Conservation (phyloP, 257 asterid genomes). For the Salvia rosmarinus region DNA sequence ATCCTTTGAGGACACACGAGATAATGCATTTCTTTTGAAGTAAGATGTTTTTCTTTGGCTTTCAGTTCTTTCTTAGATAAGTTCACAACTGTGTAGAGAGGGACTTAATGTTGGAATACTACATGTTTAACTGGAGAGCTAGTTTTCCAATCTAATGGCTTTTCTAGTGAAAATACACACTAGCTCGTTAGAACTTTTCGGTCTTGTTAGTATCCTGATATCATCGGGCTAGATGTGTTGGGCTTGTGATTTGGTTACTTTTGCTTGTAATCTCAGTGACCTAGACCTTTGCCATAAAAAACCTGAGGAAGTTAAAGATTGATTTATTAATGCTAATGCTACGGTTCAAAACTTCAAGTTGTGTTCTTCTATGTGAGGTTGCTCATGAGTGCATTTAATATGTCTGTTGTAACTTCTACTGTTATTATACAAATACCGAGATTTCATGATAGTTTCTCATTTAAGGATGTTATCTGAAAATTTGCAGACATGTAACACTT, state of each 20-base stretch:
- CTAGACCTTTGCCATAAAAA: background rate
- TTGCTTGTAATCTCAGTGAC: slow-evolving; percentile 19
- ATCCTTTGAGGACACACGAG: slow-evolving; percentile 92
- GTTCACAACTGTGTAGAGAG: slow-evolving; percentile 25
- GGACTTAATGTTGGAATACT: slow-evolving; percentile 1
- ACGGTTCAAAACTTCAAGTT: background rate
- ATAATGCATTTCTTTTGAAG: slow-evolving; percentile 91
- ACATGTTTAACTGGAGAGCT: slow-evolving; percentile 2
- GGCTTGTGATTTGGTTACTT: slow-evolving; percentile 24
- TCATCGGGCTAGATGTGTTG: slow-evolving; percentile 12
- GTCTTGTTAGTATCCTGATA: slow-evolving; percentile 11
- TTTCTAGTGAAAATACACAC: background rate
- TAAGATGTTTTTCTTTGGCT: slow-evolving; percentile 45
- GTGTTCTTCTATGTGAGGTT: slow-evolving; percentile 26
- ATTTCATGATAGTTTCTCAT: slow-evolving; percentile 36
- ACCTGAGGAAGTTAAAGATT: background rate
- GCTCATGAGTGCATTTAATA: slow-evolving; percentile 7
- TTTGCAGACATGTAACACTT: slow-evolving; percentile 77
- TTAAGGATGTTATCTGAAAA: slow-evolving; percentile 32
- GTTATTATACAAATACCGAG: slow-evolving; percentile 20
- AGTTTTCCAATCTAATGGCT: slow-evolving; percentile 6
- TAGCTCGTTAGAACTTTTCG: slow-evolving; percentile 19
- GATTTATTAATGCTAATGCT: slow-evolving; percentile 17
- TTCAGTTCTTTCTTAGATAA: slow-evolving; percentile 22
- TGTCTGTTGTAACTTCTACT: slow-evolving; percentile 3